phyloP scores from a whole-genome alignment of 495 filamentous ascomycete species.

The Usnea hakonensis region DNA sequence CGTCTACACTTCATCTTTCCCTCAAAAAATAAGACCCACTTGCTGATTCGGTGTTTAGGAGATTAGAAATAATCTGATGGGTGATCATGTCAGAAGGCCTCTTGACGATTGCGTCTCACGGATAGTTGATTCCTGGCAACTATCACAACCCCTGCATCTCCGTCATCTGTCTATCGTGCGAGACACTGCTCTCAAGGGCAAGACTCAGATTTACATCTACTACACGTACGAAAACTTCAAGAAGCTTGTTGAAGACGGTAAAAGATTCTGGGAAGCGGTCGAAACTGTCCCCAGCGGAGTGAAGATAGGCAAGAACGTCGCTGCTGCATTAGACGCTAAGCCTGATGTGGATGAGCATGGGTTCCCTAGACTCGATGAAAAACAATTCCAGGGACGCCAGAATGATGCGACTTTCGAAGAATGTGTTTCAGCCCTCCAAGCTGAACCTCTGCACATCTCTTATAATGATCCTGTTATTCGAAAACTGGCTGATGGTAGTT shows the following conservation, averaged over 20 bases:
- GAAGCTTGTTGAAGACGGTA: conserved; percentile 48
- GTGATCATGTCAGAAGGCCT: conserved; percentile 45
- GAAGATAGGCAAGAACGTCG: conserved; percentile 26
- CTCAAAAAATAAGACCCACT: not conserved
- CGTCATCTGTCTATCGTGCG: conserved; percentile 56
- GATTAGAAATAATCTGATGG: conserved; percentile 10
- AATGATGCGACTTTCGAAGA: conserved; percentile 40
- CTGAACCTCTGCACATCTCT: conserved; percentile 21
- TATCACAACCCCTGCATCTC: conserved; percentile 56
- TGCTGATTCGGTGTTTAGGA: conserved; percentile 12
- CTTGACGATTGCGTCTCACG: conserved; percentile 49
- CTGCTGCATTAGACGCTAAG: conserved; percentile 31
- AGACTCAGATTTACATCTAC: conserved; percentile 50
- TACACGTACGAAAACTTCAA: conserved; percentile 50
- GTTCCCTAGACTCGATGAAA: conserved; percentile 32
- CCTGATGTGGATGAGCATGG: conserved; percentile 47
- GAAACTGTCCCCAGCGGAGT: conserved; percentile 35
- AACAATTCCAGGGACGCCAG: conserved; percentile 14
- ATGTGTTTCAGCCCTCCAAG: conserved; percentile 31
- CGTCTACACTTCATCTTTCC: conserved; percentile 13
- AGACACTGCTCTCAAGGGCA: conserved; percentile 48
- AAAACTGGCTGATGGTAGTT: conserved; percentile 28
- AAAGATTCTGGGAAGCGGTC: conserved; percentile 53
- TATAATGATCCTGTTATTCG: conserved; percentile 31
- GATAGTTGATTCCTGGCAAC: conserved; percentile 51